Conservation (phyloP, 345 rosid species). For the Eucalyptus regnans region DNA sequence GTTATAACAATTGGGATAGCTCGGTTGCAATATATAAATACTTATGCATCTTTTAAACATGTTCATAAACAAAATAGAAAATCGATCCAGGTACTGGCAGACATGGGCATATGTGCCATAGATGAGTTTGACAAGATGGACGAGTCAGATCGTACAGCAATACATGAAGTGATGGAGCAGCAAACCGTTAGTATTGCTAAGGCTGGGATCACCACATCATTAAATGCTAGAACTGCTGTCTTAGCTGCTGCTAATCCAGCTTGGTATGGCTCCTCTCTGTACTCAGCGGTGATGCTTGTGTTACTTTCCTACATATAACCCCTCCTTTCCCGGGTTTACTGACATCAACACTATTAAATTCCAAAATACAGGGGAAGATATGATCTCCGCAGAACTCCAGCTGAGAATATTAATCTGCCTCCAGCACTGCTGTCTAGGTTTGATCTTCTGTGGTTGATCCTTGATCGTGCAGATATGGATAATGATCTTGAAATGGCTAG, state of each 20-base stretch:
- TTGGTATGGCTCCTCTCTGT: constrained; percentile 33
- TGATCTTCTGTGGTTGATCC: constrained; percentile 91
- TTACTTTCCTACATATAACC: neutral
- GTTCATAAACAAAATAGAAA: neutral
- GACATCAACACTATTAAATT: neutral
- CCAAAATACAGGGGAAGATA: constrained; percentile 78
- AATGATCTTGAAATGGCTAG: constrained; percentile 91
- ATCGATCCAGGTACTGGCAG: constrained; percentile 77
- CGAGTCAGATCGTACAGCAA: constrained; percentile 95
- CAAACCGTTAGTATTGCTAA: constrained; percentile 99
- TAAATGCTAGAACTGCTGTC: constrained; percentile 96
- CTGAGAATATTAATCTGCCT: constrained; percentile 94
- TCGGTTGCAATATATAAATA: neutral
- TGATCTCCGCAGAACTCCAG: constrained; percentile 89
- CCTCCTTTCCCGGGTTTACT: neutral
- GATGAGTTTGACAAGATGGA: constrained; percentile 99
- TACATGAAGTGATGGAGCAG: constrained; percentile 99
- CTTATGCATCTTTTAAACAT: neutral
- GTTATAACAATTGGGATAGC: neutral
- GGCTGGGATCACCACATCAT: constrained; percentile 96
- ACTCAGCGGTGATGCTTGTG: neutral
- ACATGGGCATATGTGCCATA: constrained; percentile 99
- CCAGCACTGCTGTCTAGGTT: constrained; percentile 94
- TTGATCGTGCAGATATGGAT: constrained; percentile 97
- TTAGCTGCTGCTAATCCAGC: constrained; percentile 99